Conservation (phyloP, 31 red algal species). For the Odonthalia washingtoniensis region DNA sequence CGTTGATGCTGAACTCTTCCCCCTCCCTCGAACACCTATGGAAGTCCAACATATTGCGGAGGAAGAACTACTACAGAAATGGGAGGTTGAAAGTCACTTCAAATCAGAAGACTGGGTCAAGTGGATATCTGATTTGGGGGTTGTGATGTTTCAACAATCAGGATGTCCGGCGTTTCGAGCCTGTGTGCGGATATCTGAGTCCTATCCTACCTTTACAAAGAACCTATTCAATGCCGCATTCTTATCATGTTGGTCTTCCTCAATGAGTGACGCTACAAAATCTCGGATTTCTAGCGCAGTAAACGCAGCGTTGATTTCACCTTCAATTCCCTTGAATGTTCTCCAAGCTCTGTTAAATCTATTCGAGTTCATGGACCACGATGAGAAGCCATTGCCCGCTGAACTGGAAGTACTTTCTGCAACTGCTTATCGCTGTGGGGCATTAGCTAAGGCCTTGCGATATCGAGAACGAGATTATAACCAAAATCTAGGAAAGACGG, state of each 20-base stretch:
- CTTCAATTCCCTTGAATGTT: no score
- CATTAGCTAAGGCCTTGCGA: constrained; percentile 92
- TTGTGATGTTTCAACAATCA: constrained; percentile 95
- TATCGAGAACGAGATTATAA: constrained; percentile 93
- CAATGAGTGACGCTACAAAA: constrained; percentile 26
- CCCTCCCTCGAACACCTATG: no score
- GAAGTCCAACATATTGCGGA: no score
- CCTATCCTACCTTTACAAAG: constrained; percentile 84
- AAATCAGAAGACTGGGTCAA: constrained; percentile 87
- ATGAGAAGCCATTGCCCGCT: no score
- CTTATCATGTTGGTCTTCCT: constrained; percentile 93
- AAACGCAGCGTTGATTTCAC: no score
- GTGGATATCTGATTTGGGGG: no score
- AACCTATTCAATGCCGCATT: constrained; percentile 96
- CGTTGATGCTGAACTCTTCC: no score
- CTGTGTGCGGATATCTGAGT: constrained; percentile 94
- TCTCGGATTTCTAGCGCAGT: no score
- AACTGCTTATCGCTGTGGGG: constrained; percentile 88
- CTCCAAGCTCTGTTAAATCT: no score
- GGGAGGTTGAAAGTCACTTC: constrained; percentile 83
- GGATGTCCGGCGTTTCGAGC: constrained; percentile 95
- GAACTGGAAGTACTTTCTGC: constrained; percentile 68
- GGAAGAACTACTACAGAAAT: constrained; percentile 66
- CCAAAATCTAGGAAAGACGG: constrained; percentile 44
- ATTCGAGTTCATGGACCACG: no score